Base-by-base conservation (phyloP, 78 protist species). In the Ministeria vibrans region DNA sequence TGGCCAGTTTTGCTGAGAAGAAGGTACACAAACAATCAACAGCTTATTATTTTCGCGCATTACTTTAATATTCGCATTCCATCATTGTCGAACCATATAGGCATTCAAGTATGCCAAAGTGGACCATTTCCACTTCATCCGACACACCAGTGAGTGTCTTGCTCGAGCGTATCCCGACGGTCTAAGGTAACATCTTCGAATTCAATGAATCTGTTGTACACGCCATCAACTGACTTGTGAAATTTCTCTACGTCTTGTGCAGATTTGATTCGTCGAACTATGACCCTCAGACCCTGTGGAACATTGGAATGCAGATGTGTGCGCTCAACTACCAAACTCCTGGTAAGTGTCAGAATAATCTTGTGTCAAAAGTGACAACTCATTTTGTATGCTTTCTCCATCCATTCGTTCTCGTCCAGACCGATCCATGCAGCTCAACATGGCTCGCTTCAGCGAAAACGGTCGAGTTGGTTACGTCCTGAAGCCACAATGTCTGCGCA, bases 291-390 rank as follows among this genome's bases (percentile, higher is more conserved):
- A 41, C 62, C 68, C 53, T 84, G 79, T 83, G 87, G 87, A 30
- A 28, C 9, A 3, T 51, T 22, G 96, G 96, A 34, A 30, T 68
- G 44, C 93, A 89, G 74, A 5, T 93, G 49, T 87, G 77, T 5
- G 93, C 96, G 27, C 85, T 93, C 36, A 91, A 91, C 80, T 89
- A 85, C 74, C 94, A 91, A 73, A 90, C 94, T 23, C 0, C 22
- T 44, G 44, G 7, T 11, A 44, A n/a, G n/a, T n/a, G n/a, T n/a
- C n/a, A n/a, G n/a, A n/a, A n/a, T n/a, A n/a, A n/a, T n/a, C n/a
- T n/a, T n/a, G n/a, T n/a, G n/a, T n/a, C n/a, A n/a, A n/a, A n/a
- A n/a, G n/a, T n/a, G n/a, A n/a, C n/a, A n/a, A n/a, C n/a, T n/a
- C n/a, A n/a, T n/a, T n/a, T n/a, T n/a, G n/a, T n/a, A n/a, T n/a